These are phyloP conservation scores for Leucogyrophana mollusca DNA, from an alignment of 768 basidiomycete species.

Conservation along the genomic window DNA sequence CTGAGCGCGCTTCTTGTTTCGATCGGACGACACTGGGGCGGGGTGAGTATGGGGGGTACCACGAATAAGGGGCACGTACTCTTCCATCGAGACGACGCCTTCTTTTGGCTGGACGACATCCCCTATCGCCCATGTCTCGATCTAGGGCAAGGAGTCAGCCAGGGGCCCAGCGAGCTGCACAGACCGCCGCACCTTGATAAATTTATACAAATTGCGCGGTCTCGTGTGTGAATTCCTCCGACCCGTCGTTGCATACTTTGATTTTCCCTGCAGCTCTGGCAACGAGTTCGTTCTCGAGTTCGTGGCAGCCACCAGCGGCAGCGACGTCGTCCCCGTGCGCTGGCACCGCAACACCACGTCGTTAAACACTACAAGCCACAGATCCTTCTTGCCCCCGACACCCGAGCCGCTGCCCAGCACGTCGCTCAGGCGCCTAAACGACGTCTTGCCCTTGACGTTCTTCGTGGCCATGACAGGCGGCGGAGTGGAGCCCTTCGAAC, in stretches of 20 bases:
- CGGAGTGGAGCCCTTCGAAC: constrained; percentile 36
- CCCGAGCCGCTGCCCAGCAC: constrained; percentile 64
- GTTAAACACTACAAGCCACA: constrained; percentile 95
- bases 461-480: constrained; percentile 40
- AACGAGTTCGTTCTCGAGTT: constrained; percentile 72
- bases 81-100: constrained; percentile 88
- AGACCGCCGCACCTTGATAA: constrained; percentile 65
- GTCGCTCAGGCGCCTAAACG: constrained; percentile 87
- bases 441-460: constrained; percentile 77
- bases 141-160: constrained; percentile 38
- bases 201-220: constrained; percentile 91
- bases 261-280: constrained; percentile 81
- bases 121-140: constrained; percentile 85
- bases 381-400: constrained; percentile 73
- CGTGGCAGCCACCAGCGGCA: constrained; percentile 69
- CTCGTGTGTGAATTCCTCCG: constrained; percentile 73
- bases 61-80: constrained; percentile 50
- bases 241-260: constrained; percentile 82
- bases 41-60: constrained; percentile 5
- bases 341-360: constrained; percentile 94
- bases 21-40: constrained; percentile 65
- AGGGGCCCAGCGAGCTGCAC: constrained; percentile 6
- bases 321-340: constrained; percentile 82
- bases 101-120: constrained; percentile 72
- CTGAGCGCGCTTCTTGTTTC: constrained; percentile 54